A percentile compares a stretch with the other conserved stretches of the same genome.
Conservation (phyloP, 805 yeast species). For the Myxozyma sirexii region DNA sequence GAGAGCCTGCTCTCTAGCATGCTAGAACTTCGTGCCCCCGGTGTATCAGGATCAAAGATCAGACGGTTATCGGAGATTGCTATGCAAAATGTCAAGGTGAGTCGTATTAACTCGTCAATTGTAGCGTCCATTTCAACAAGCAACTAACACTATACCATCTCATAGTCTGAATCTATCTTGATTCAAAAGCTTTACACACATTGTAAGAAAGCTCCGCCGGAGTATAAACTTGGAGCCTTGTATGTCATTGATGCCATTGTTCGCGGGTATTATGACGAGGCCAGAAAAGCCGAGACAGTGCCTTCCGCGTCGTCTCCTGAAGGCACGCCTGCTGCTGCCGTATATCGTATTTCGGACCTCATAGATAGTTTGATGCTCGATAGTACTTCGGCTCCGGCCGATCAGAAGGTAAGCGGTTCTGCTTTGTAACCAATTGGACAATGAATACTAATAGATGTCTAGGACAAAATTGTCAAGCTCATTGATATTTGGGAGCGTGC, state of each 20-base stretch:
- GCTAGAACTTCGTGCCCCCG: slow-evolving; percentile 58
- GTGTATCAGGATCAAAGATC: slow-evolving; percentile 95
- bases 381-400: slow-evolving; percentile 58
- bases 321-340: slow-evolving; percentile 77
- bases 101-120: background rate
- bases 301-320: slow-evolving; percentile 44
- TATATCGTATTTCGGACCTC: slow-evolving; percentile 62
- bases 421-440: no score
- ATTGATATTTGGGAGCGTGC: slow-evolving; percentile 92
- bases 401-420: slow-evolving; percentile 47
- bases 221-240: slow-evolving; percentile 87
- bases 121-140: background rate
- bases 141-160: slow-evolving; percentile 10
- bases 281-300: slow-evolving; percentile 56
- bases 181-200: slow-evolving; percentile 62
- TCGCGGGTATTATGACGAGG: slow-evolving; percentile 78
- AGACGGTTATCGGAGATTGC: slow-evolving; percentile 81
- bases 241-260: slow-evolving; percentile 92
- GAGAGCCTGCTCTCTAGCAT: slow-evolving; percentile 33
- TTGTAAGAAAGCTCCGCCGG: slow-evolving; percentile 69
- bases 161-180: slow-evolving; percentile 54
- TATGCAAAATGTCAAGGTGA: slow-evolving; percentile 58
- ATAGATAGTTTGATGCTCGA: slow-evolving; percentile 67
- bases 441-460: background rate
- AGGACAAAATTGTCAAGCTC: slow-evolving; percentile 76